Percentiles rank a stretch among this genome's conserved stretches.
Evolutionary conservation across 805 yeast genomes (phyloP).

Genomic region (Candida awuae): DNA sequence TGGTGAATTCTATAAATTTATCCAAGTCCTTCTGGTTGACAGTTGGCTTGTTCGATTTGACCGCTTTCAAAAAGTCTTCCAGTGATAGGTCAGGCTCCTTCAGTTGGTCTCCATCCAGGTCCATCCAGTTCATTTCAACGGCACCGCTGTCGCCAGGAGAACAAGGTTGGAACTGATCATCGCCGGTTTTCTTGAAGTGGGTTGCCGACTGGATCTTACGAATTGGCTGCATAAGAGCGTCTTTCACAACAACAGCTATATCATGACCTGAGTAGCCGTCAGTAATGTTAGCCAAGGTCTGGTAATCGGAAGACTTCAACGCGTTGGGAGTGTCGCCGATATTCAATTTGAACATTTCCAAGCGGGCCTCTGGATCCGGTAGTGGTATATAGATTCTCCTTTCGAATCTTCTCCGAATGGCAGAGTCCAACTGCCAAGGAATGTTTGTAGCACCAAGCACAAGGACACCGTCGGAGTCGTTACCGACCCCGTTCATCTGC

Average conservation of each 20-base stretch:
- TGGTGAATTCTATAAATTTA: slow-evolving; percentile 81
- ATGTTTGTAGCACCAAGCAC: slow-evolving; percentile 97
- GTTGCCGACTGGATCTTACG: slow-evolving; percentile 94
- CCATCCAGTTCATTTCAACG: slow-evolving; percentile 87
- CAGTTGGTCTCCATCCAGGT: slow-evolving; percentile 79
- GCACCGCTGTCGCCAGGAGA: slow-evolving; percentile 94
- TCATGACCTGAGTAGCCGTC: slow-evolving; percentile 98
- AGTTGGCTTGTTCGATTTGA: slow-evolving; percentile 88
- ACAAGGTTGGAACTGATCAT: slow-evolving; percentile 72
- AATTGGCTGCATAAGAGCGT: slow-evolving; percentile 96
- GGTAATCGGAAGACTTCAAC: slow-evolving; percentile 63
- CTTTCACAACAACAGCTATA: slow-evolving; percentile 92
- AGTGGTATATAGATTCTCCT: slow-evolving; percentile 89
- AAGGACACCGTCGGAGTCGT: slow-evolving; percentile 83
- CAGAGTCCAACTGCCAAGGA: slow-evolving; percentile 98
- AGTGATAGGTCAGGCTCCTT: slow-evolving; percentile 84
- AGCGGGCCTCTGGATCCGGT: slow-evolving; percentile 89
- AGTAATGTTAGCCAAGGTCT: slow-evolving; percentile 81
- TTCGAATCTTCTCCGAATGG: slow-evolving; percentile 93
- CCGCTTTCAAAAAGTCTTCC: slow-evolving; percentile 89
- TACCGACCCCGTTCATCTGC: slow-evolving; percentile 99
- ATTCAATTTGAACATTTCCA: slow-evolving; percentile 88
- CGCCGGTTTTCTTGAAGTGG: slow-evolving; percentile 69
- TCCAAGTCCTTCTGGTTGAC: slow-evolving; percentile 78
- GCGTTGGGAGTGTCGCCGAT: slow-evolving; percentile 86